phyloP scores from a whole-genome alignment of 495 filamentous ascomycete species.

The Aspergillus baeticus region DNA sequence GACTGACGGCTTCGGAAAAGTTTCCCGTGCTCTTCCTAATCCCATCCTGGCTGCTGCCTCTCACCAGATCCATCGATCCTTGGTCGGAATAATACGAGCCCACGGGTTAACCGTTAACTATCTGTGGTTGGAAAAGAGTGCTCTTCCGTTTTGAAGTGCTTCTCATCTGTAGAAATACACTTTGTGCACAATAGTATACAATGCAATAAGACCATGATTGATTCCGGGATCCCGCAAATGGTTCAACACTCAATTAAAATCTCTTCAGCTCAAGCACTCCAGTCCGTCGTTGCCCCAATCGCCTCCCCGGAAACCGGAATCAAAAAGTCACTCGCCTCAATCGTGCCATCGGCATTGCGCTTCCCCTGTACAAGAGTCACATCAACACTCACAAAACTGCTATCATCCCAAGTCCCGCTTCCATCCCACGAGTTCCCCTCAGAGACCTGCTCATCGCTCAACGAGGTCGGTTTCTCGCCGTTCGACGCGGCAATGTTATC shows the following conservation, averaged over 20 bases:
- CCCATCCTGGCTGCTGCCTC: no score
- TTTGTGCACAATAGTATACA: no score
- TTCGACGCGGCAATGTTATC: conserved; percentile 17
- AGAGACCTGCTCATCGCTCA: conserved; percentile 16
- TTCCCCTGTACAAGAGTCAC: conserved; percentile 13
- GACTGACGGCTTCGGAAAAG: no score
- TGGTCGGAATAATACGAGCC: no score
- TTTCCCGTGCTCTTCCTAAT: no score
- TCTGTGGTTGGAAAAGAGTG: no score
- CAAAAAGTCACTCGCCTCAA: conserved; percentile 17
- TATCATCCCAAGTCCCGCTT: conserved; percentile 10
- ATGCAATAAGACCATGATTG: background rate
- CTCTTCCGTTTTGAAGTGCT: no score
- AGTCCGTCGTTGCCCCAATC: conserved; percentile 18
- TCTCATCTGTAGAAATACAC: no score
- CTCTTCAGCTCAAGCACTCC: background rate
- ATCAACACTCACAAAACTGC: conserved; percentile 18
- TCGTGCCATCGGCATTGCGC: conserved; percentile 12
- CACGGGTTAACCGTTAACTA: no score
- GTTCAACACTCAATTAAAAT: background rate
- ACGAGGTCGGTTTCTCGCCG: conserved; percentile 12
- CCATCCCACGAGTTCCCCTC: conserved; percentile 20
- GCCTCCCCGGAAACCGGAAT: conserved; percentile 16
- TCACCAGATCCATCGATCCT: no score
- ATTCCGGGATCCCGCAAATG: no score